Evolutionary conservation across 2,329 filamentous ascomycete species (phyloP).

Genomic region (Pseudocercospora fuligena): DNA sequence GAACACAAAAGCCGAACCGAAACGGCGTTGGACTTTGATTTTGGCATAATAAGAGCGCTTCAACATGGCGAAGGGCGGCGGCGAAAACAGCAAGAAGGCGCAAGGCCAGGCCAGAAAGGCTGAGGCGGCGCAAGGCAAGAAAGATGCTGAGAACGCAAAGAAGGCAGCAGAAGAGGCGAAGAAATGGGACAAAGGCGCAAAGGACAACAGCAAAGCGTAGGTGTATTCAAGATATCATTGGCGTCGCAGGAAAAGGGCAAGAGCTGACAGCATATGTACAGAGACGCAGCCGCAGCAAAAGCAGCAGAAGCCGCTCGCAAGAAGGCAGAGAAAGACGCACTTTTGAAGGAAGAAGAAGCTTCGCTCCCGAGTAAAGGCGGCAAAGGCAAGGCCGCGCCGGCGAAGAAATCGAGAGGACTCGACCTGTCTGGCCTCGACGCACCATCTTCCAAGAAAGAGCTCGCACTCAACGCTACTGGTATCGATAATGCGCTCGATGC

Average conservation of each 20-base stretch:
- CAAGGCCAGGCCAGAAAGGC: constrained; percentile 91
- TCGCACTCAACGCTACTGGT: constrained; percentile 77
- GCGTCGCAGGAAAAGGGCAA: background rate
- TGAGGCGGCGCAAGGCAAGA: constrained; percentile 80
- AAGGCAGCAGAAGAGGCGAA: constrained; percentile 70
- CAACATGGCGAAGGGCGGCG: constrained; percentile 40
- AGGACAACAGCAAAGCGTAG: constrained; percentile 86
- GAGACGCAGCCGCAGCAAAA: constrained; percentile 82
- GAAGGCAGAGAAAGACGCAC: constrained; percentile 88
- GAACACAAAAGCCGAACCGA: background rate
- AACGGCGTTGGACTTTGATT: background rate
- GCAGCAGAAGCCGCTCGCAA: constrained; percentile 81
- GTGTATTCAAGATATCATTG: constrained; percentile 39
- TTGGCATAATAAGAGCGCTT: background rate
- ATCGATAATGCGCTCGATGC: constrained; percentile 95
- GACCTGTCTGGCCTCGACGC: constrained; percentile 76
- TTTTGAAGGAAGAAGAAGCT: constrained; percentile 82
- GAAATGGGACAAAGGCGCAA: constrained; percentile 85
- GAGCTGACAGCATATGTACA: constrained; percentile 44
- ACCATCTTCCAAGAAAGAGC: constrained; percentile 52
- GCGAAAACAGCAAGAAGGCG: constrained; percentile 85
- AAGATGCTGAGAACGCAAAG: constrained; percentile 70
- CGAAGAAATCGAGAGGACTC: constrained; percentile 65
- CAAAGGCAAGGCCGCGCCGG: constrained; percentile 67
- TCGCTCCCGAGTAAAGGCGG: constrained; percentile 67